These are phyloP conservation scores for Nemophila menziesii DNA, from an alignment of 257 asterid species.

Conservation along the genomic window DNA sequence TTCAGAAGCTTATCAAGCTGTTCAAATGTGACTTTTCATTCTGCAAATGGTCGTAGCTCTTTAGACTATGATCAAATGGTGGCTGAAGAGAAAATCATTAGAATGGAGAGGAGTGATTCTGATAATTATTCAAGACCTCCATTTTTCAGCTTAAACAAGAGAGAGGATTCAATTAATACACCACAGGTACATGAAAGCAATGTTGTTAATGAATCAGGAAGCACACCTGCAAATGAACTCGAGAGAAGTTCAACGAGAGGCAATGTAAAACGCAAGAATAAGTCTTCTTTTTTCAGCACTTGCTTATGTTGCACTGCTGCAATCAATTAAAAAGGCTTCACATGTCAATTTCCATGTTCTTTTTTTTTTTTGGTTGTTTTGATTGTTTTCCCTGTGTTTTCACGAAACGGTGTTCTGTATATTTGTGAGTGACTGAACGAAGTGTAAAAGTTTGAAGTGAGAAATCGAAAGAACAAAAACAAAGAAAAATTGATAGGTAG, in stretches of 20 bases:
- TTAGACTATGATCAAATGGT: constrained; percentile 23
- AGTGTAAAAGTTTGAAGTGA: neutral
- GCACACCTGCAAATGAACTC: constrained; percentile 18
- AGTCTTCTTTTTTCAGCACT: constrained; percentile 55
- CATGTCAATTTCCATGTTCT: too few relatives aligned
- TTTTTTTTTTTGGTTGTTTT: neutral
- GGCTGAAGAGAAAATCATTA: constrained; percentile 47
- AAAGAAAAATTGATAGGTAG: neutral
- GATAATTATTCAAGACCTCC: constrained; percentile 23
- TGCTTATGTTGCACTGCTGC: constrained; percentile 70
- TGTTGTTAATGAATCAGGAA: constrained; percentile 10
- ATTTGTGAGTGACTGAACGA: neutral
- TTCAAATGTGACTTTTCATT: constrained; percentile 17
- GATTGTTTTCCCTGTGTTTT: neutral
- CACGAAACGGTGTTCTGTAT: neutral
- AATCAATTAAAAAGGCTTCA: constrained; percentile 10
- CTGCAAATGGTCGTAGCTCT: constrained; percentile 8
- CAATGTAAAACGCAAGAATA: constrained; percentile 30
- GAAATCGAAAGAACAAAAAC: too few relatives aligned
- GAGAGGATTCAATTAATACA: constrained; percentile 6
- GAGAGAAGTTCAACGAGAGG: constrained; percentile 15
- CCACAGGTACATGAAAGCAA: constrained; percentile 13
- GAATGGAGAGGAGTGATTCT: constrained; percentile 58
- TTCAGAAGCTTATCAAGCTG: constrained; percentile 42
- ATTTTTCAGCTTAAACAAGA: constrained; percentile 13